Percentiles rank a stretch among this genome's conserved stretches.
Evolutionary conservation across 2,329 filamentous ascomycete genomes (phyloP).

Genomic region (Aspergillus unguis): DNA sequence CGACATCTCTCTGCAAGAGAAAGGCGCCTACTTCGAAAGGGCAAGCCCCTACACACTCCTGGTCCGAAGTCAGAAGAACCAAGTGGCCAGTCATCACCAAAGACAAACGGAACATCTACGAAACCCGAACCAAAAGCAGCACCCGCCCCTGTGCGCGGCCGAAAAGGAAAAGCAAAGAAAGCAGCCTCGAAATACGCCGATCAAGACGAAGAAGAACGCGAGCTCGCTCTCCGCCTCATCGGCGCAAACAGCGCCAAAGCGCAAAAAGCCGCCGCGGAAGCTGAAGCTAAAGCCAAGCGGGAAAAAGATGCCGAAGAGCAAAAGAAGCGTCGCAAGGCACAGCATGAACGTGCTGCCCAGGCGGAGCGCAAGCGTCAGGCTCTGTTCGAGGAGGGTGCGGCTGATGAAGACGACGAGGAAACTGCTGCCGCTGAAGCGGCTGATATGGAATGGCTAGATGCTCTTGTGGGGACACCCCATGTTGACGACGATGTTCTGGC

Average conservation of each 20-base stretch:
- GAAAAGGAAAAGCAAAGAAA: conserved; percentile 80
- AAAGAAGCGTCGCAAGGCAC: conserved; percentile 70
- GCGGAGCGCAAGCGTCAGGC: conserved; percentile 62
- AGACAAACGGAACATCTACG: conserved; percentile 14
- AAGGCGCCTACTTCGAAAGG: conserved; percentile 35
- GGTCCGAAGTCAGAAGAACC: conserved; percentile 4
- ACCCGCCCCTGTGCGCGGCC: conserved; percentile 57
- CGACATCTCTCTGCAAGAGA: conserved; percentile 44
- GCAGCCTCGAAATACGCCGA: conserved; percentile 84
- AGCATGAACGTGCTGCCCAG: conserved; percentile 74
- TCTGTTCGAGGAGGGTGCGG: conserved; percentile 67
- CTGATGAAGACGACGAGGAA: conserved; percentile 59
- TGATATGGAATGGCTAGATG: conserved; percentile 59
- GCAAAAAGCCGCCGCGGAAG: conserved; percentile 61
- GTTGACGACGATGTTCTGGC: conserved; percentile 71
- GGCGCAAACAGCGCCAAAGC: conserved; percentile 59
- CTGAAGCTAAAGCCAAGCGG: conserved; percentile 60
- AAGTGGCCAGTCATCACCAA: conserved; percentile 17
- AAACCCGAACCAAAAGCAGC: conserved; percentile 21
- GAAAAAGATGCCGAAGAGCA: conserved; percentile 71
- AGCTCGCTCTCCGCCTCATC: conserved; percentile 79
- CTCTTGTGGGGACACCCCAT: conserved; percentile 70
- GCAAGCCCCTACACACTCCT: conserved; percentile 24
- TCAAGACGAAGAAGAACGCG: conserved; percentile 91
- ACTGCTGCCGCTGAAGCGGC: conserved; percentile 43